Evolutionary conservation across 805 yeast species (phyloP), one percentile per base, ranked within the genome.

Genomic region (Cyberlindnera bimundalis): DNA sequence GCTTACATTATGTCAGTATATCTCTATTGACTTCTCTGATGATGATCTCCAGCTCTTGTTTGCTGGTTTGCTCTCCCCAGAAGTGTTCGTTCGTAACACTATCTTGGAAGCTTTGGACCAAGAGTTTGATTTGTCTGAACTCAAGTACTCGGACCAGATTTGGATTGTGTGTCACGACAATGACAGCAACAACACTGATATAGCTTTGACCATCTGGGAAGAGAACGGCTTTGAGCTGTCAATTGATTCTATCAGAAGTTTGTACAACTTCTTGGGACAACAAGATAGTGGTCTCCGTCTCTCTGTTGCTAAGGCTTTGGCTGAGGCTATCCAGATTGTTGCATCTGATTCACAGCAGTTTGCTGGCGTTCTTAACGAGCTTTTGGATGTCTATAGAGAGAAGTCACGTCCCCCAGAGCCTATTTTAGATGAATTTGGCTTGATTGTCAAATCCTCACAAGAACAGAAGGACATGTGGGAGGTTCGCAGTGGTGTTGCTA

Each of bases 141-240:
- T 69, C 48, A 60, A 61, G 2, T 78, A 71, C 55, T 71, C 81
- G 2, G 75, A 76, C 42, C 95, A 90, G 59, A 63, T 93, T 17
- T 90, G 85, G 79, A 79, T 93, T 43, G 73, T 85, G 18, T 71
- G 76, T 44, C 88, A 82, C 58, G 96, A 89, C 58, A 81, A 78
- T 33, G 88, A 81, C 36, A 73, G 71, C 14, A 59, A 68, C 10
- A 78, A 78, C 44, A 70, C 81, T 5, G 81, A 77, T 19, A 53
- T 82, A 14, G 96, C 97, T 0, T 62, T 64, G 15, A 81, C 91
- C 1, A 85, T 93, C 44, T 93, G 97, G 97, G 74, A 77, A 25
- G 96, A 89, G 50, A 86, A 79, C 58, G 66, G 67, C 2, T 79
- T 82, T 45, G 48, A 55, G n/a, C 56, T 84, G 30, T 66, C 71